phyloP scores from a whole-genome alignment of 805 yeast species.

The Yamadazyma sp. region DNA sequence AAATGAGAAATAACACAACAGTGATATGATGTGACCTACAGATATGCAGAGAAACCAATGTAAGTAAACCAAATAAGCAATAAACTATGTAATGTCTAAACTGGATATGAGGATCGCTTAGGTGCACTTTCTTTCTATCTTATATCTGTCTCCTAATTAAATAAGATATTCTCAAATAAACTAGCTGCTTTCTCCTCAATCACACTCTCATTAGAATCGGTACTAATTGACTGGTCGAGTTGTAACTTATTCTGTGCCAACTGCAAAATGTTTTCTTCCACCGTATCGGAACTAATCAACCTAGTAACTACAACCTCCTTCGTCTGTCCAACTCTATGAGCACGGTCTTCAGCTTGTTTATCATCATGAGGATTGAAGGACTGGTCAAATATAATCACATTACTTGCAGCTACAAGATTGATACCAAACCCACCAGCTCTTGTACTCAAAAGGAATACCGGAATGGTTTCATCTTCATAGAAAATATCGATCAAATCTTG shows the following conservation, averaged over 20 bases:
- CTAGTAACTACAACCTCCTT: conserved; percentile 79
- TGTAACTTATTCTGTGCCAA: conserved; percentile 90
- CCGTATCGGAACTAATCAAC: conserved; percentile 68
- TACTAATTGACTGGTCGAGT: conserved; percentile 65
- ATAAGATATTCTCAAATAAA: conserved; percentile 50
- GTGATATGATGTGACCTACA: too few relatives aligned
- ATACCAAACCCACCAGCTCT: conserved; percentile 99
- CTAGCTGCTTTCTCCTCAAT: conserved; percentile 54
- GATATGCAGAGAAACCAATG: too few relatives aligned
- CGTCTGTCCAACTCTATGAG: conserved; percentile 95
- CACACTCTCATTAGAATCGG: conserved; percentile 35
- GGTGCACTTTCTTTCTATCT: too few relatives aligned
- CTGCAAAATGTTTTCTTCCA: conserved; percentile 85
- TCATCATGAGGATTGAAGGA: conserved; percentile 98
- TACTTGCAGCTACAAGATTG: conserved; percentile 91
- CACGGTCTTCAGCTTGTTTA: conserved; percentile 97
- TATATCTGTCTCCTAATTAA: conserved; percentile 27
- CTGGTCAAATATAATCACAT: conserved; percentile 88
- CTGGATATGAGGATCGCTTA: too few relatives aligned
- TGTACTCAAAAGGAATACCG: conserved; percentile 85
- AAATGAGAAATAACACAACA: too few relatives aligned
- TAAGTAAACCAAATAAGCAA: too few relatives aligned
- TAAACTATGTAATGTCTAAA: too few relatives aligned
- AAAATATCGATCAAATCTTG: conserved; percentile 89
- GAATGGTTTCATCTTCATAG: conserved; percentile 76